These are phyloP conservation scores for Iris macrosiphon DNA, from an alignment of 106 monocot species.

Conservation along the genomic window DNA sequence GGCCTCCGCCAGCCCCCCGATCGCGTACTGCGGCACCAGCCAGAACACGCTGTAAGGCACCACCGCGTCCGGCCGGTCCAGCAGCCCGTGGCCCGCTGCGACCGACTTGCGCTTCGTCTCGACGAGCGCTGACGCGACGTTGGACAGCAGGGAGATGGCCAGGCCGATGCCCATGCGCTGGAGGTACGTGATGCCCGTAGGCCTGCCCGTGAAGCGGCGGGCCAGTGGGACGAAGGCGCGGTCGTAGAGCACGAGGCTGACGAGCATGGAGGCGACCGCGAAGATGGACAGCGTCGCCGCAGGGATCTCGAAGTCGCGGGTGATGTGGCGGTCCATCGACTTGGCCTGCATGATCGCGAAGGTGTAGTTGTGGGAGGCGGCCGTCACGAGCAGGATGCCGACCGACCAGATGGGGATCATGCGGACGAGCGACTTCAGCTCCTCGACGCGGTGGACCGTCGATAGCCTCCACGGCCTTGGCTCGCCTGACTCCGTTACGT, in stretches of 20 bases:
- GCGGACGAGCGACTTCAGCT: conserved; percentile 43
- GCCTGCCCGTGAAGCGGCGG: conserved; percentile 28
- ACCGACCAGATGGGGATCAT: conserved; percentile 45
- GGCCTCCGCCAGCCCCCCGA: conserved; percentile 25
- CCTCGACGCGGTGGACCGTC: conserved; percentile 45
- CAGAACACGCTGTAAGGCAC: conserved; percentile 30
- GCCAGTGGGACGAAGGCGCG: conserved; percentile 24
- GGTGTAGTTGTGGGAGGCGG: conserved; percentile 35
- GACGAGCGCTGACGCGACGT: conserved; percentile 14
- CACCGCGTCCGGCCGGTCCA: conserved; percentile 4
- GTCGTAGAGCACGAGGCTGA: conserved; percentile 33
- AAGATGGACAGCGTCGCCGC: conserved; percentile 27
- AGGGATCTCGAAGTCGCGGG: conserved; percentile 17
- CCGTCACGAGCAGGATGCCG: conserved; percentile 20
- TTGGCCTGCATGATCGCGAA: conserved; percentile 36
- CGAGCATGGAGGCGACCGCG: conserved; percentile 15
- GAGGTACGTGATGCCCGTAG: conserved; percentile 28
- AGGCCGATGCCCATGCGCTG: conserved; percentile 33
- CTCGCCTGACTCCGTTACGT: conserved; percentile 6
- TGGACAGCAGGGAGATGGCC: conserved; percentile 15
- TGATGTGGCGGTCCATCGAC: conserved; percentile 43
- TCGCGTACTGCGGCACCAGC: conserved; percentile 37
- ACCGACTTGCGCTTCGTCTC: conserved; percentile 12
- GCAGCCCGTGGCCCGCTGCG: conserved; percentile 16
- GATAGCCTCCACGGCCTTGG: conserved; percentile 30